Base-by-base conservation (phyloP, 2,329 filamentous ascomycete species). In the Pyricularia grisea region DNA sequence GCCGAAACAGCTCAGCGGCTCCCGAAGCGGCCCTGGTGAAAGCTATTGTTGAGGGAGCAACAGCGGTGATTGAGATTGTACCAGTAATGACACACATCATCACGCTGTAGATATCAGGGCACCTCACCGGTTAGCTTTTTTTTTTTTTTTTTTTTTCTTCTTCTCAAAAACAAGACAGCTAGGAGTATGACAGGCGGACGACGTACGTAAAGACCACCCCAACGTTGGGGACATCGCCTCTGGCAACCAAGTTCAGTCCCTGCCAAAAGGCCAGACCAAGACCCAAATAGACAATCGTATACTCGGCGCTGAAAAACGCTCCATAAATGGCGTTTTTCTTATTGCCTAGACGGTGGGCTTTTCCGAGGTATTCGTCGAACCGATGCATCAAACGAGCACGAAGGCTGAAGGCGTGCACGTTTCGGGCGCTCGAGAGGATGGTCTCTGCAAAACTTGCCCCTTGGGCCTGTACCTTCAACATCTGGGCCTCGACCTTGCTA, bases 231-330 rank as follows among this genome's bases (percentile, higher is more conserved):
- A 85, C 81, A 71, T 85, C 82, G 0, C 82, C 82, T 0, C 73
- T 73, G 3, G 78, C 72, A 63, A 80, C 81, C 79, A 85, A 82
- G 63, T 77, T 75, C 70, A 84, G 78, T 0, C 83, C 84, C 70
- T 85, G 81, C 83, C 83, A 85, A 69, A 85, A 85, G 0, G 82
- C 81, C 3, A 85, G 75, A 0, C 77, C 81, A 70, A 83, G 83
- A 4, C 81, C 82, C 3, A 79, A 75, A 71, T 81, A 83, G 25
- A 85, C 79, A 69, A 79, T 81, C 69, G 83, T 83, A 73, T 82
- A 84, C 71, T 84, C 80, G 2, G 76, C 74, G 0, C 80, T 79
- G 70, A 82, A 84, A 11, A 84, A 71, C 3, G 82, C 72, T 20
- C 79, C 79, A 64, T 80, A 81, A 4, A 83, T 71, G 0, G 79